Percentiles rank a stretch among this genome's conserved stretches.
phyloP scores from a whole-genome alignment of 805 yeast genomes.

The Yamadazyma laniorum region DNA sequence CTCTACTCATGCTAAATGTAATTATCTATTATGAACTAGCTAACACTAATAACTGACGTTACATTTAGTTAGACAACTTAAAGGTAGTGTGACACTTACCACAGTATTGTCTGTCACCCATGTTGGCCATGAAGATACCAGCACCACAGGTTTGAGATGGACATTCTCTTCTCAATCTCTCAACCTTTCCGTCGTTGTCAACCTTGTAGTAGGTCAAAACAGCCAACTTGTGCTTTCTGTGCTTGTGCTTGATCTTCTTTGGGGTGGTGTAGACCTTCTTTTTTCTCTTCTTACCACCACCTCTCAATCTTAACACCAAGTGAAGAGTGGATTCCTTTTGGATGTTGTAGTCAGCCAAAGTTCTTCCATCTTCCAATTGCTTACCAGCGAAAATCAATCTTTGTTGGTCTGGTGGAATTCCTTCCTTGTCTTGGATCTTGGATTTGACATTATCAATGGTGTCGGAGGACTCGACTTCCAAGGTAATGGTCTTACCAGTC shows the following conservation, averaged over 20 bases:
- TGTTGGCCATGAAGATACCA: constrained; percentile 99
- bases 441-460: constrained; percentile 98
- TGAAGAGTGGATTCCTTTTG: constrained; percentile 99
- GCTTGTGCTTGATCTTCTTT: constrained; percentile 99
- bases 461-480: constrained; percentile 98
- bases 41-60: background rate
- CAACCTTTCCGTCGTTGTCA: constrained; percentile 96
- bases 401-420: constrained; percentile 99
- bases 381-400: constrained; percentile 99
- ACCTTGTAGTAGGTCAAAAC: constrained; percentile 99
- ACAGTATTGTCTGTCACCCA: constrained; percentile 98
- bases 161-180: constrained; percentile 98
- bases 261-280: constrained; percentile 99
- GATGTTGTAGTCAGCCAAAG: constrained; percentile 98
- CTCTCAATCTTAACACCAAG: constrained; percentile 95
- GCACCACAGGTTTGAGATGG: constrained; percentile 92
- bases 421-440: constrained; percentile 98
- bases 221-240: constrained; percentile 98
- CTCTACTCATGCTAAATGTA: no score
- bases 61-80: constrained; percentile 37
- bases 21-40: no score
- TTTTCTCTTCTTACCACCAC: constrained; percentile 99
- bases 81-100: constrained; percentile 98
- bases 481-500: constrained; percentile 98
- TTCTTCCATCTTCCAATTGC: constrained; percentile 99